These are phyloP conservation scores for Mimosa pudica DNA, from an alignment of 306 rosid species.

Conservation along the genomic window DNA sequence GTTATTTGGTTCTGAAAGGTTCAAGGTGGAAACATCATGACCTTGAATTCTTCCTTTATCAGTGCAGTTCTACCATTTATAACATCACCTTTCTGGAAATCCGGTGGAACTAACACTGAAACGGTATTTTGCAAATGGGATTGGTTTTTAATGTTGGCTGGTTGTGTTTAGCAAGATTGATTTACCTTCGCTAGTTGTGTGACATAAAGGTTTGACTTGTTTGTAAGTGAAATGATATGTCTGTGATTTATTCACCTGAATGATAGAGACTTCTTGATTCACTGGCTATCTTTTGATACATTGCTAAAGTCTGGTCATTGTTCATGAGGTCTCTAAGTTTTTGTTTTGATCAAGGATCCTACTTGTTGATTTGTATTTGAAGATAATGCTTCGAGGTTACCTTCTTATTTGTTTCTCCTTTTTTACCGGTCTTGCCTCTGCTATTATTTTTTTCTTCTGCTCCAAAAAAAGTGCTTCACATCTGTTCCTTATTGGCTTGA, in stretches of 20 bases:
- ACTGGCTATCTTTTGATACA: not conserved
- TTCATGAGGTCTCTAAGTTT: not conserved
- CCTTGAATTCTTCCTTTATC: conserved; percentile 5
- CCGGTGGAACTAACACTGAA: conserved; percentile 11
- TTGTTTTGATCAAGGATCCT: conserved; percentile 15
- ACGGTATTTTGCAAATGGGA: conserved; percentile 12
- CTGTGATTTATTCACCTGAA: conserved; percentile 9
- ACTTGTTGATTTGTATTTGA: not conserved
- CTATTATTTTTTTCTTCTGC: not conserved
- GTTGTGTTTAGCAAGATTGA: conserved; percentile 12
- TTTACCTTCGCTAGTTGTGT: conserved; percentile 22
- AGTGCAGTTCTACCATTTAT: not conserved
- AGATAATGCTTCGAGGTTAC: conserved; percentile 16
- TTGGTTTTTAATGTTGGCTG: conserved; percentile 1
- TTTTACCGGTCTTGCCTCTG: not conserved
- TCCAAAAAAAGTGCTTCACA: not conserved
- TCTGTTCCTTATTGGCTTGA: conserved; percentile 1
- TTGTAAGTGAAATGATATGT: conserved; percentile 6
- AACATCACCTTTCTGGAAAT: conserved; percentile 11
- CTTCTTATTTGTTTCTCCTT: not conserved
- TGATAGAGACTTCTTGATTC: not conserved
- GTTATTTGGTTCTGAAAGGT: not conserved
- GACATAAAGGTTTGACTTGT: conserved; percentile 1
- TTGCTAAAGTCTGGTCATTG: not conserved
- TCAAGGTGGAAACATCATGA: not conserved